Percentiles rank a stretch among this genome's conserved stretches.
Evolutionary conservation across 805 yeast genomes (phyloP).

Genomic region (Suhomyces sp.): DNA sequence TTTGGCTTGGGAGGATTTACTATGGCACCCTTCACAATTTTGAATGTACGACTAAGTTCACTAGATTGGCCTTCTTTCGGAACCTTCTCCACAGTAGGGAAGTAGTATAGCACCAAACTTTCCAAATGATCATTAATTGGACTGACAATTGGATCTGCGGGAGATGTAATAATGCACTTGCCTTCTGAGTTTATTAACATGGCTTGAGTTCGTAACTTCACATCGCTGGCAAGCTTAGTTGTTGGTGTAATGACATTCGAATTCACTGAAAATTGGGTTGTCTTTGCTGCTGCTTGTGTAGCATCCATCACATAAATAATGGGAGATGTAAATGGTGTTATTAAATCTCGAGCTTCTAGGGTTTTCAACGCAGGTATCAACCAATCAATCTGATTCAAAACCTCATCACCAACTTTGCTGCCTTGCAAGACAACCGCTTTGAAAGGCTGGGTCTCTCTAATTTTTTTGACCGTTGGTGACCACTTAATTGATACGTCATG

Average conservation of each 20-base stretch:
- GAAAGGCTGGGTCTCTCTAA: slow-evolving; percentile 24
- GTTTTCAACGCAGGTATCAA: slow-evolving; percentile 59
- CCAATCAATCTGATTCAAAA: slow-evolving; percentile 57
- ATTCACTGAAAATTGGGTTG: not conserved
- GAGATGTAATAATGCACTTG: slow-evolving; percentile 59
- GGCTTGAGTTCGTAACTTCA: slow-evolving; percentile 50
- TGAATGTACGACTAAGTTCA: slow-evolving; percentile 54
- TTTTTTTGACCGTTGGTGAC: not conserved
- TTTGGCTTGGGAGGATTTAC: not conserved
- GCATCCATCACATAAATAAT: not conserved
- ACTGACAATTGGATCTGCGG: slow-evolving; percentile 56
- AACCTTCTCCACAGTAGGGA: slow-evolving; percentile 46
- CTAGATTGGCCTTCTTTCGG: slow-evolving; percentile 46
- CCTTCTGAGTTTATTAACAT: slow-evolving; percentile 31
- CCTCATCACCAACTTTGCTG: slow-evolving; percentile 47
- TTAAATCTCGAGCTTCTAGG: slow-evolving; percentile 41
- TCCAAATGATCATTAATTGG: slow-evolving; percentile 61
- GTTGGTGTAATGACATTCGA: slow-evolving; percentile 42
- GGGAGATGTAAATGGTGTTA: not conserved
- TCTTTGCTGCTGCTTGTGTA: not conserved
- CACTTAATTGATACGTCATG: not conserved
- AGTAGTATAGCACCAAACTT: slow-evolving; percentile 38
- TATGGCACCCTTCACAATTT: slow-evolving; percentile 23
- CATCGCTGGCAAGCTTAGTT: slow-evolving; percentile 42
- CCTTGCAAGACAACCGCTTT: slow-evolving; percentile 52